Percentiles rank a stretch among this genome's conserved stretches.
phyloP scores from a whole-genome alignment of 192 early-diverging fungal species.

The Hyaloraphidium curvatum region DNA sequence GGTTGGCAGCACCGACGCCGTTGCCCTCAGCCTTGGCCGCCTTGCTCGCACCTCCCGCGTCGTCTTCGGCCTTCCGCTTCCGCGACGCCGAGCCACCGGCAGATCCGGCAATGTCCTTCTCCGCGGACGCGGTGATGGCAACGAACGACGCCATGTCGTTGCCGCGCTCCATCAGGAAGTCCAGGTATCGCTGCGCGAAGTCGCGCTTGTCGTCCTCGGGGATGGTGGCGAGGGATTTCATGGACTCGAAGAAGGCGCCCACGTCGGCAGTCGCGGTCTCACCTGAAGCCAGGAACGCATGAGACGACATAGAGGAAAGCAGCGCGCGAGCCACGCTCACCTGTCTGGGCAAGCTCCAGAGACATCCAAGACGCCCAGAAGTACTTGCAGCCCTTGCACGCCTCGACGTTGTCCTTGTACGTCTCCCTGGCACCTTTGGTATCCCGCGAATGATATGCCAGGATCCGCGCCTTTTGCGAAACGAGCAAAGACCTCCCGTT shows the following conservation, averaged over 20 bases:
- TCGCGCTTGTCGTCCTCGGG: constrained; percentile 30
- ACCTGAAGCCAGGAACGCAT: constrained; percentile 11
- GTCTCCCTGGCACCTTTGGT: constrained; percentile 21
- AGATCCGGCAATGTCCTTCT: too few relatives aligned
- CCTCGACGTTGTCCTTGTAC: constrained; percentile 21
- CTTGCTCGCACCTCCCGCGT: too few relatives aligned
- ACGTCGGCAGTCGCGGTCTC: constrained; percentile 18
- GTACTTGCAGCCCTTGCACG: constrained; percentile 28
- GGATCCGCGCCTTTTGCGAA: constrained; percentile 29
- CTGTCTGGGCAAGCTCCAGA: constrained; percentile 40
- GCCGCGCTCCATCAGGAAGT: constrained; percentile 32
- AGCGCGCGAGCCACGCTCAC: constrained; percentile 13
- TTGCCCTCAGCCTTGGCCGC: too few relatives aligned
- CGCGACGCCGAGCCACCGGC: too few relatives aligned
- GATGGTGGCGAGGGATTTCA: constrained; percentile 20
- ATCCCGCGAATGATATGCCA: too few relatives aligned
- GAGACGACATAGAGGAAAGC: background rate
- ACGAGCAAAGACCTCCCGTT: constrained; percentile 29
- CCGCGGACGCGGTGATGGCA: too few relatives aligned
- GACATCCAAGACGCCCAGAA: constrained; percentile 32
- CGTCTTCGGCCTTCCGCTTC: too few relatives aligned
- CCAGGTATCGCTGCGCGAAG: constrained; percentile 31
- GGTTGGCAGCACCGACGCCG: too few relatives aligned
- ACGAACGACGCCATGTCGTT: too few relatives aligned
- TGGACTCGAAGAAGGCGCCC: constrained; percentile 24